These are phyloP conservation scores for Heritiera fomes DNA, from an alignment of 345 rosid species.

Conservation along the genomic window DNA sequence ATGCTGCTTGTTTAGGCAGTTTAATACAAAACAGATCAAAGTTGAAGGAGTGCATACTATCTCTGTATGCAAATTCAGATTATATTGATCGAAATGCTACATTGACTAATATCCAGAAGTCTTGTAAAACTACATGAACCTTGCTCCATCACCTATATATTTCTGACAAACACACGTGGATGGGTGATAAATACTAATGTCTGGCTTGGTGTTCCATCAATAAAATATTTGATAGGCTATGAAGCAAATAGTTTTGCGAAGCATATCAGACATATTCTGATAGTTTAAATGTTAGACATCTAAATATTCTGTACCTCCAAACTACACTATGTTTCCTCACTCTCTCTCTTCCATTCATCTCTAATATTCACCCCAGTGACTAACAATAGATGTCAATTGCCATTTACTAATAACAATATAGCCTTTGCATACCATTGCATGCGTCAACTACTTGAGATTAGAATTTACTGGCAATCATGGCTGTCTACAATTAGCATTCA, in stretches of 20 bases:
- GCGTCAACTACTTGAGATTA: background rate
- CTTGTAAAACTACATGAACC: background rate
- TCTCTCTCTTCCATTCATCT: background rate
- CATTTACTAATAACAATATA: too few species aligned
- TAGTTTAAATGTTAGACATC: background rate
- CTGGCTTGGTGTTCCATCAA: background rate
- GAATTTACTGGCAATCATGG: background rate
- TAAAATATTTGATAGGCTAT: background rate
- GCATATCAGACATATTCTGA: background rate
- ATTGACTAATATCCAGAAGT: background rate
- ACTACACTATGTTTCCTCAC: background rate
- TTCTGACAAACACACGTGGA: background rate
- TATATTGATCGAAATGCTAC: background rate
- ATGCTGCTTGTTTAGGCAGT: background rate
- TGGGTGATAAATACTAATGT: background rate
- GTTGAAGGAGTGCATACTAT: background rate
- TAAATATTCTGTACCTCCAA: background rate
- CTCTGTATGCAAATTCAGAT: background rate
- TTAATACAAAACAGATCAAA: background rate
- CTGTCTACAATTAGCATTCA: background rate
- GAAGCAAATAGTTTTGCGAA: background rate
- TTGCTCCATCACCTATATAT: background rate
- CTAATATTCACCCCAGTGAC: background rate
- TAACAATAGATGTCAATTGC: too few species aligned
- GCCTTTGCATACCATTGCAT: background rate